These are phyloP conservation scores for Xylariaceae sp. DNA, from an alignment of 2,329 filamentous ascomycete genomes.

Conservation along the genomic window DNA sequence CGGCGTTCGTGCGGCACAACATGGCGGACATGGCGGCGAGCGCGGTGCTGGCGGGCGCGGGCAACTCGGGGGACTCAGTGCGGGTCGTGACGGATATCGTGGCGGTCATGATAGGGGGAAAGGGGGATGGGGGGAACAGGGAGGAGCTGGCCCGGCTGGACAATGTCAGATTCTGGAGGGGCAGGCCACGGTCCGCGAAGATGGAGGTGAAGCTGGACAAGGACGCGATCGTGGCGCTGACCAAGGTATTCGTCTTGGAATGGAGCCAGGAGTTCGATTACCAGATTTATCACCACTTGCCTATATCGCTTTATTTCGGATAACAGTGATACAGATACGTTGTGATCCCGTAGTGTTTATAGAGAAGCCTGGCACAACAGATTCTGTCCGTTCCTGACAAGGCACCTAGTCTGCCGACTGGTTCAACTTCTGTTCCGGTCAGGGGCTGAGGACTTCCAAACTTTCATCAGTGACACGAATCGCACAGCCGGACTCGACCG, in stretches of 20 bases:
- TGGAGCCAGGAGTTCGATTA: slow-evolving; percentile 29
- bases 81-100: slow-evolving; percentile 22
- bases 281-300: slow-evolving; percentile 27
- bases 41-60: slow-evolving; percentile 21
- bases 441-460: too few relatives aligned
- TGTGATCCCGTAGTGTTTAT: background rate
- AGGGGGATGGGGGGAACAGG: too few relatives aligned
- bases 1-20: slow-evolving; percentile 16
- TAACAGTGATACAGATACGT: slow-evolving; percentile 9
- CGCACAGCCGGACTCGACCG: too few relatives aligned
- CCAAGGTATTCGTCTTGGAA: slow-evolving; percentile 26
- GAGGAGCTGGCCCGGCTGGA: slow-evolving; percentile 12
- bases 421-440: too few relatives aligned
- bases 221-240: slow-evolving; percentile 21
- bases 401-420: too few relatives aligned
- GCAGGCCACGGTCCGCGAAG: too few relatives aligned
- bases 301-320: slow-evolving; percentile 15
- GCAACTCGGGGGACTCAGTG: slow-evolving; percentile 25
- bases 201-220: slow-evolving; percentile 8
- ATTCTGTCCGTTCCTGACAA: too few relatives aligned
- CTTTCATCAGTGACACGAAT: too few relatives aligned
- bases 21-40: slow-evolving; percentile 23
- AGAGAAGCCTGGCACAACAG: too few relatives aligned
- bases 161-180: slow-evolving; percentile 15
- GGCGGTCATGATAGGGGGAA: slow-evolving; percentile 9